Conservation (phyloP, 176 grass and related monocot genomes). For the Triticum aestivum region DNA sequence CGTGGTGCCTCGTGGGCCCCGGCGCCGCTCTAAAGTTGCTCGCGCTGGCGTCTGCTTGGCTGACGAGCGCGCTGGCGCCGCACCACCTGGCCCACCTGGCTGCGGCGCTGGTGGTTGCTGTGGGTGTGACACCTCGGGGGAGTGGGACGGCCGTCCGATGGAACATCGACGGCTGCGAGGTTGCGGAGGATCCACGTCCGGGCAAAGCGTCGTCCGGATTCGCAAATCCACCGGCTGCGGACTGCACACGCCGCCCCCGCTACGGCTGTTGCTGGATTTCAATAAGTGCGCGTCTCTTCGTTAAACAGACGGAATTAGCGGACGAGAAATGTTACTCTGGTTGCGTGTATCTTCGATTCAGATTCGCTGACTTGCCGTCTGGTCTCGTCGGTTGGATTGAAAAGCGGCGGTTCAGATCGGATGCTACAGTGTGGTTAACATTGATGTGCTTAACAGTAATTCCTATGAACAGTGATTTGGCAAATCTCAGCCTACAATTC, state of each 20-base stretch:
- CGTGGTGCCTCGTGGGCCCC: not conserved
- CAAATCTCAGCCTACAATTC: too few relatives aligned
- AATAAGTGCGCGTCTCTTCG: not conserved
- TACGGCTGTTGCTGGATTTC: not conserved
- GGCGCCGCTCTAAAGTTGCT: conserved; percentile 24
- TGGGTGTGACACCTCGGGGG: not conserved
- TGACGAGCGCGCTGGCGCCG: conserved; percentile 21
- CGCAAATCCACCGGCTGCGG: conserved; percentile 14
- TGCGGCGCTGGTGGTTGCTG: conserved; percentile 3
- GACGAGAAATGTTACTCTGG: not conserved
- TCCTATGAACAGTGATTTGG: too few relatives aligned
- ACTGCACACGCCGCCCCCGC: conserved; percentile 16
- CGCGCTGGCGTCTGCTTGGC: conserved; percentile 37
- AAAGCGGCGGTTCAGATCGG: too few relatives aligned
- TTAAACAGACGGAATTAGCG: not conserved
- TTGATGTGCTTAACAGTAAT: too few relatives aligned
- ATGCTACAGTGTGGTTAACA: too few relatives aligned
- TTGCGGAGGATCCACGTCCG: not conserved
- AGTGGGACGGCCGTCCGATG: conserved; percentile 6
- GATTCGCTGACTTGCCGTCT: too few relatives aligned
- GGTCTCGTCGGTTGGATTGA: too few relatives aligned
- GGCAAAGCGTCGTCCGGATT: conserved; percentile 13
- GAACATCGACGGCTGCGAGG: not conserved
- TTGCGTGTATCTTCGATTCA: too few relatives aligned
- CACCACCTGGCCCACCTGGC: conserved; percentile 1